A percentile compares a stretch with the other conserved stretches of the same genome.
Evolutionary conservation across 2,329 filamentous ascomycete species (phyloP).

Genomic region (Samsoniella hepiali): DNA sequence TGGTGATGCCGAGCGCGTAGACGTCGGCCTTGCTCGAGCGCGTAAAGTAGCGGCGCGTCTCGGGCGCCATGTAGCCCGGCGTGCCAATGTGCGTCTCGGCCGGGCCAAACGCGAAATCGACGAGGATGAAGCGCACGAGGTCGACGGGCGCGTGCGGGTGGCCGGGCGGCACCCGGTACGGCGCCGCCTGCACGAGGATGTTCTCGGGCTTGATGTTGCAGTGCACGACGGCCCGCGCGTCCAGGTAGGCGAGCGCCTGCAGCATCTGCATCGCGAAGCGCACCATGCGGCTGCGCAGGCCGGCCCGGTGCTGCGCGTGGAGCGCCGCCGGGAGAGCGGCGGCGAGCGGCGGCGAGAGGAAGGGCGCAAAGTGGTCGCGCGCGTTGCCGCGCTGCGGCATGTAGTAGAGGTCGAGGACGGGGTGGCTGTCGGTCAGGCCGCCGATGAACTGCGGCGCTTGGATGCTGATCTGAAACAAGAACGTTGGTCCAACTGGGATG

Average conservation of each 20-base stretch:
- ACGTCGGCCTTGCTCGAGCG: background rate
- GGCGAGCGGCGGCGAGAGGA: background rate
- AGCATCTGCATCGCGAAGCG: background rate
- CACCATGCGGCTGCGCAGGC: background rate
- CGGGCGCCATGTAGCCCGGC: constrained; percentile 8
- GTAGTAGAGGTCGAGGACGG: background rate
- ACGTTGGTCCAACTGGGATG: too few relatives aligned
- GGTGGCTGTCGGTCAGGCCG: background rate
- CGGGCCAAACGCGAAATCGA: constrained; percentile 3
- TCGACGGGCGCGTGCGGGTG: background rate
- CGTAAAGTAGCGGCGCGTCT: background rate
- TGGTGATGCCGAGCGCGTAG: constrained; percentile 1
- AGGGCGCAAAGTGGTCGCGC: background rate
- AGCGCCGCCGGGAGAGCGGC: background rate
- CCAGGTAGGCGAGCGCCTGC: background rate
- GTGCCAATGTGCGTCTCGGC: background rate
- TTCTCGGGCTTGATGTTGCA: constrained; percentile 10
- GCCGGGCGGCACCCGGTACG: background rate
- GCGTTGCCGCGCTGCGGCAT: background rate
- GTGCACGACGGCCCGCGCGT: background rate
- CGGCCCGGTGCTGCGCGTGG: background rate
- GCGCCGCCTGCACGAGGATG: background rate
- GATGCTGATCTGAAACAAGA: background rate
- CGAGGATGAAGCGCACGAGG: background rate
- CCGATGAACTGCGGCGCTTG: background rate